A percentile compares a stretch with the other conserved stretches of the same genome.
Conservation (phyloP, 495 filamentous ascomycete genomes). For the Aspergillus avenaceus region DNA sequence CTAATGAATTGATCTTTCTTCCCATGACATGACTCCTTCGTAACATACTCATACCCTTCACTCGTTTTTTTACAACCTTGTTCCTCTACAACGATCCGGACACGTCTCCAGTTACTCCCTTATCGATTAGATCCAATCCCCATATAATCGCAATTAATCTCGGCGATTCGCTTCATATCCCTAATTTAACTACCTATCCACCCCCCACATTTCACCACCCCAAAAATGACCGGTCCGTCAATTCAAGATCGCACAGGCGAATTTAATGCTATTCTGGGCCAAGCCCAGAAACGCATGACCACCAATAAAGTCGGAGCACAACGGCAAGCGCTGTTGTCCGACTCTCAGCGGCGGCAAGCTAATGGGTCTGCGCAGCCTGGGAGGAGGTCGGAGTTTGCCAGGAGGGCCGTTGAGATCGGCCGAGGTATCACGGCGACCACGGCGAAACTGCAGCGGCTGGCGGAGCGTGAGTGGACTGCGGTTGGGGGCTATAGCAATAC, state of each 20-base stretch:
- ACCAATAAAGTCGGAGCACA: conserved; percentile 69
- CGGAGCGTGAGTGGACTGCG: conserved; percentile 59
- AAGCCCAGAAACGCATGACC: conserved; percentile 71
- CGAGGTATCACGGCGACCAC: conserved; percentile 87
- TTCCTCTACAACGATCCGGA: conserved; percentile 16
- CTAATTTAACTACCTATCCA: not conserved
- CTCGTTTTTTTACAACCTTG: not conserved
- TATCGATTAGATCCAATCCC: conserved; percentile 24
- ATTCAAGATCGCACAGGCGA: conserved; percentile 97
- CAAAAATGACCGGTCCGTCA: conserved; percentile 56
- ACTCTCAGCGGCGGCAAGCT: conserved; percentile 65
- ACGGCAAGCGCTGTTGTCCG: conserved; percentile 73
- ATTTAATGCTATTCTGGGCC: conserved; percentile 83
- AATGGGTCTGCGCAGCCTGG: conserved; percentile 51
- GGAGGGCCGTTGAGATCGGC: conserved; percentile 84
- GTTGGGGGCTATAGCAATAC: not conserved
- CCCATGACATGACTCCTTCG: not conserved
- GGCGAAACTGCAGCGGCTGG: conserved; percentile 87
- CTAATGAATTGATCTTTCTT: not conserved
- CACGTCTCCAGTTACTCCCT: conserved; percentile 25
- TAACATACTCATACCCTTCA: not conserved
- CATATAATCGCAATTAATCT: not conserved
- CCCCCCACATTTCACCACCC: not conserved
- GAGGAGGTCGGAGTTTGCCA: conserved; percentile 77
- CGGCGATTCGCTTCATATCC: not conserved